A percentile compares a stretch with the other conserved stretches of the same genome.
Evolutionary conservation across 768 basidiomycete genomes (phyloP).

Genomic region (Tubosaeta sp.): DNA sequence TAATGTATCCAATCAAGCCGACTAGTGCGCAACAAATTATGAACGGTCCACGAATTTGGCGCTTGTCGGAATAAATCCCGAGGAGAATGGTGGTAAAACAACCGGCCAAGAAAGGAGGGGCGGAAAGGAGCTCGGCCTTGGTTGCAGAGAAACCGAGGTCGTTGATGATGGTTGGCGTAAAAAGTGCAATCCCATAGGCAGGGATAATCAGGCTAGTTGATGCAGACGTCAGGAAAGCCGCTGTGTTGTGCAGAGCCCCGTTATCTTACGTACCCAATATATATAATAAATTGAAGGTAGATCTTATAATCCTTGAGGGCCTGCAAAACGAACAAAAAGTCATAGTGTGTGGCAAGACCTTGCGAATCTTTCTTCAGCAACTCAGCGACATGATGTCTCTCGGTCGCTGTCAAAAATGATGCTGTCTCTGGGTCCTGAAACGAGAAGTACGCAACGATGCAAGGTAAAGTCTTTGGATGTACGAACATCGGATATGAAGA

Average conservation of each 20-base stretch:
- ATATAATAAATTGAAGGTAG: constrained; percentile 29
- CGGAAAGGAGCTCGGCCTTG: constrained; percentile 43
- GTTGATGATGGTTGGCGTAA: constrained; percentile 45
- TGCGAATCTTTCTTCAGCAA: constrained; percentile 41
- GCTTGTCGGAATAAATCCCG: constrained; percentile 41
- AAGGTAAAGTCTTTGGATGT: neutral
- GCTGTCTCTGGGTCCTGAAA: constrained; percentile 49
- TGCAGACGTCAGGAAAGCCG: constrained; percentile 1
- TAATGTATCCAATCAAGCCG: constrained; percentile 44
- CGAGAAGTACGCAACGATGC: neutral
- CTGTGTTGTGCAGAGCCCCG: neutral
- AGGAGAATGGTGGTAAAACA: constrained; percentile 36
- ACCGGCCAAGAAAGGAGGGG: constrained; percentile 44
- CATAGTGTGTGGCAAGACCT: constrained; percentile 41
- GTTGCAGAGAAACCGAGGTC: constrained; percentile 47
- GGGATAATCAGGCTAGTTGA: constrained; percentile 38
- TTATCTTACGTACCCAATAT: constrained; percentile 32
- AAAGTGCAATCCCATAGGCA: constrained; percentile 42
- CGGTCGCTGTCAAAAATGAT: constrained; percentile 43
- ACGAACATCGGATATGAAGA: constrained; percentile 50
- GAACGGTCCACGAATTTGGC: constrained; percentile 42
- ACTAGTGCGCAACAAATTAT: constrained; percentile 37
- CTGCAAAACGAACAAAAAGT: constrained; percentile 44
- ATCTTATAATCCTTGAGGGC: constrained; percentile 45
- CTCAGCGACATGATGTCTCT: constrained; percentile 36